These are phyloP conservation scores for Mucor saturninus DNA, from an alignment of 371 early-diverging fungal genomes.

Conservation along the genomic window DNA sequence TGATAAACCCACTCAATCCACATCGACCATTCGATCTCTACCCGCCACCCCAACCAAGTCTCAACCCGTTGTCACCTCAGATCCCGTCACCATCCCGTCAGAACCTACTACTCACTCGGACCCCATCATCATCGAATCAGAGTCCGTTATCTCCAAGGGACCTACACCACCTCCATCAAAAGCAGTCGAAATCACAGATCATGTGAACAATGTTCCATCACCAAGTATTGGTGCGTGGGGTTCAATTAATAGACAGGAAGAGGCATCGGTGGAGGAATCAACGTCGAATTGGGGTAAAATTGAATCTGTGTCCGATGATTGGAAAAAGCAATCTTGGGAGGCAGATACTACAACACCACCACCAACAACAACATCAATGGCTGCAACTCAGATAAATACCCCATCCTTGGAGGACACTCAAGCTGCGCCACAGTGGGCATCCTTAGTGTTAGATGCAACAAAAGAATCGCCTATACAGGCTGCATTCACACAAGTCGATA, in stretches of 20 bases:
- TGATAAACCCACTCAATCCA: not conserved
- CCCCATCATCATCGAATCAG: too few relatives aligned
- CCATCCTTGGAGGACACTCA: not conserved
- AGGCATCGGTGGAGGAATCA: not conserved
- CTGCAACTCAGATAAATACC: not conserved
- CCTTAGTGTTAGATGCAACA: not conserved
- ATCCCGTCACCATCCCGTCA: too few relatives aligned
- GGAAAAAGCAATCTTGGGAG: not conserved
- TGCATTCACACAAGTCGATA: too few relatives aligned
- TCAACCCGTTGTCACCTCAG: too few relatives aligned
- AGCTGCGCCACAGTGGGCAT: not conserved
- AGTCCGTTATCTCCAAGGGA: too few relatives aligned
- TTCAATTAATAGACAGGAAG: not conserved
- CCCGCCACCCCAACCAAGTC: too few relatives aligned
- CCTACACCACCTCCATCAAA: too few relatives aligned
- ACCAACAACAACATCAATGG: too few relatives aligned
- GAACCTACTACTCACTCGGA: too few relatives aligned
- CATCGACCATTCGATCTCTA: not conserved
- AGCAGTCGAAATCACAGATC: too few relatives aligned
- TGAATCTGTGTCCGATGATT: too few relatives aligned
- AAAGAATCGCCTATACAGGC: too few relatives aligned
- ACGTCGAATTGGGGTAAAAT: not conserved
- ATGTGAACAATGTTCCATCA: not conserved
- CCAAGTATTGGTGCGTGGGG: slow-evolving; percentile 1
- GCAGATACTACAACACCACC: not conserved